Base-by-base conservation (phyloP, 129 eudicot species). In the Pulicaria dysenterica region DNA sequence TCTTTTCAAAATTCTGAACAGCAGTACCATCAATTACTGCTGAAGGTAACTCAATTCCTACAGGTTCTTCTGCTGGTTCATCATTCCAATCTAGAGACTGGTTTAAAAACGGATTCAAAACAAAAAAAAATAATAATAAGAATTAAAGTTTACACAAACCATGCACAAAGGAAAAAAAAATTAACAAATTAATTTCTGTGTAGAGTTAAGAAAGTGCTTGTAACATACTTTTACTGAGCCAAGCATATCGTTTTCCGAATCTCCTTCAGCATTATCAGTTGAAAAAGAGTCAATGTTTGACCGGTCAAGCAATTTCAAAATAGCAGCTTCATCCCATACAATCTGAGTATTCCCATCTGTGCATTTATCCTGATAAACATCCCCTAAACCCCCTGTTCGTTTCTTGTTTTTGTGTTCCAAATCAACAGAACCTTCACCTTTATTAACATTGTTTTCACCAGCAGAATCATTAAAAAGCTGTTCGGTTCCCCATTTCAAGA, bases 401-500 rank as follows among this genome's bases (percentile, higher is more conserved):
- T 83, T 81, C 85, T 55, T 90, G 59, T 75, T 79, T 74, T 65
- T 90, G 2, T 81, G 89, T 62, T 90, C 99, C 45, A 64, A 39
- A 67, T 90, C 92, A 24, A 77, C 77, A 65, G 8, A 48, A 50
- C 42, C 66, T 71, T 87, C 95, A 73, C 76, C 90, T 78, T 84
- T 84, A 48, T 77, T 61, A 16, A 38, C 43, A 40, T 66, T 47
- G 44, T 77, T 80, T 70, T 89, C 91, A 83, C 77, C 67, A 39
- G 45, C 79, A 71, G 85, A 80, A 73, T 89, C 95, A 67, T 77
- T 67, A 62, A 95, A 95, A 56, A 95, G 94, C 24, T 95, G 87
- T 60, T 95, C 97, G 0, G 99, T 95, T 69, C 99, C 99, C 99
- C 97, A 95, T 47, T 87, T 89, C 55, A 95, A 61, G 40, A 95